phyloP scores from a whole-genome alignment of 164 flowering plant genomes.

The Vitis vinifera region DNA sequence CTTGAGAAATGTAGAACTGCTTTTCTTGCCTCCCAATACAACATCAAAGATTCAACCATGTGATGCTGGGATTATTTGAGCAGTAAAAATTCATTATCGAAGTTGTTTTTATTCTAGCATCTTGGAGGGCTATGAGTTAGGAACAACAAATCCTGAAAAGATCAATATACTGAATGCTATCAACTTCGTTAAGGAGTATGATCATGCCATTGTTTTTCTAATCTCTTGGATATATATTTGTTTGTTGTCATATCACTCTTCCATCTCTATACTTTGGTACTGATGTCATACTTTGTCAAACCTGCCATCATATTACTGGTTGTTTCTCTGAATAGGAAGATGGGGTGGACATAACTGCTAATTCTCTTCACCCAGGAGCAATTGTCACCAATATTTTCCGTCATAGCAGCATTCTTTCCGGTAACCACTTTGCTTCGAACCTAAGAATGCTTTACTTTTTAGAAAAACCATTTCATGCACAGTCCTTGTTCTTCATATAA shows the following conservation, averaged over 20 bases:
- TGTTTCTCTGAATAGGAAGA: conserved; percentile 41
- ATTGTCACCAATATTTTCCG: conserved; percentile 49
- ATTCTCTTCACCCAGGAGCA: conserved; percentile 62
- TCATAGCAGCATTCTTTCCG: conserved; percentile 22
- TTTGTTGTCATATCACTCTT: not conserved
- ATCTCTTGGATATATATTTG: not conserved
- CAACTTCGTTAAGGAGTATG: not conserved
- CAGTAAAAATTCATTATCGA: not conserved
- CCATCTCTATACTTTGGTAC: not conserved
- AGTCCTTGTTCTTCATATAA: not conserved
- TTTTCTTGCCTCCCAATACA: conserved; percentile 4
- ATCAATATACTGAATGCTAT: not conserved
- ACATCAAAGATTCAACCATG: conserved; percentile 4
- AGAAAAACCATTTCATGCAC: not conserved
- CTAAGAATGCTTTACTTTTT: not conserved
- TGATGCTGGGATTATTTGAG: not conserved
- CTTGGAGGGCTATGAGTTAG: not conserved
- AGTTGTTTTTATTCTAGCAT: not conserved
- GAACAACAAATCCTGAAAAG: conserved; percentile 1
- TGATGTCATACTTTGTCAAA: not conserved
- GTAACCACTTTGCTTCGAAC: conserved; percentile 12
- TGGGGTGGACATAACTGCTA: conserved; percentile 45
- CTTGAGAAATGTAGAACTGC: conserved; percentile 5
- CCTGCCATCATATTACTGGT: not conserved
- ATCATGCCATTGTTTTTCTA: too few relatives aligned